Percentiles rank a stretch among this genome's conserved stretches.
Conservation (phyloP, 1,139 yeast species). For the Suhomyces chickasaworum region DNA sequence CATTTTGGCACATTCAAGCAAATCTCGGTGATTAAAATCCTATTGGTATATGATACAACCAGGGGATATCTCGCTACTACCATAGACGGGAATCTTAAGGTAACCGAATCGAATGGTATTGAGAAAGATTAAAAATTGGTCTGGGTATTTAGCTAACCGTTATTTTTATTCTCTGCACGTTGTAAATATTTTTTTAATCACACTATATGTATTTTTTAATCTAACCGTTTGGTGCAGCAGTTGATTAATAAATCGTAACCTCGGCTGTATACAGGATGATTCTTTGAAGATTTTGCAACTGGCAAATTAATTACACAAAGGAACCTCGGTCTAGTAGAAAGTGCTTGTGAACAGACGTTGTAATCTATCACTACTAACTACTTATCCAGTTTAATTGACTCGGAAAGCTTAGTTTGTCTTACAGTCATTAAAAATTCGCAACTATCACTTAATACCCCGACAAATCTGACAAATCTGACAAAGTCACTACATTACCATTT, state of each 20-base stretch:
- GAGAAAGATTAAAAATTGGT: neutral
- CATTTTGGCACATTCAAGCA: neutral
- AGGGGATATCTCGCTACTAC: too few relatives aligned
- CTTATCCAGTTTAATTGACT: neutral
- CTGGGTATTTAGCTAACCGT: neutral
- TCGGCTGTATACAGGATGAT: constrained; percentile 5
- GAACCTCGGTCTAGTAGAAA: neutral
- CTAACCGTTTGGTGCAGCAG: constrained; percentile 8
- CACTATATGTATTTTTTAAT: constrained; percentile 8
- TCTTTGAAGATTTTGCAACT: constrained; percentile 8
- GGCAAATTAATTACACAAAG: neutral
- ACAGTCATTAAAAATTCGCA: neutral
- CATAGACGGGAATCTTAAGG: neutral
- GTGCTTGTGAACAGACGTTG: neutral
- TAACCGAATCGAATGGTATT: neutral
- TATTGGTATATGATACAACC: too few relatives aligned
- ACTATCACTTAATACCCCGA: too few relatives aligned
- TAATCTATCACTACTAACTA: neutral
- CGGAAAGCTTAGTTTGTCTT: neutral
- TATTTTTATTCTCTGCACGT: constrained; percentile 7
- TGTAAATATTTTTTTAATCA: constrained; percentile 6
- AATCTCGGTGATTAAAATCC: neutral
- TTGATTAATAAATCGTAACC: constrained; percentile 3
- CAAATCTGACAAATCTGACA: too few relatives aligned
- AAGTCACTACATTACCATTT: too few relatives aligned